Conservation (phyloP, 1,284 basidiomycete species). For the Meira miltonrushii region DNA sequence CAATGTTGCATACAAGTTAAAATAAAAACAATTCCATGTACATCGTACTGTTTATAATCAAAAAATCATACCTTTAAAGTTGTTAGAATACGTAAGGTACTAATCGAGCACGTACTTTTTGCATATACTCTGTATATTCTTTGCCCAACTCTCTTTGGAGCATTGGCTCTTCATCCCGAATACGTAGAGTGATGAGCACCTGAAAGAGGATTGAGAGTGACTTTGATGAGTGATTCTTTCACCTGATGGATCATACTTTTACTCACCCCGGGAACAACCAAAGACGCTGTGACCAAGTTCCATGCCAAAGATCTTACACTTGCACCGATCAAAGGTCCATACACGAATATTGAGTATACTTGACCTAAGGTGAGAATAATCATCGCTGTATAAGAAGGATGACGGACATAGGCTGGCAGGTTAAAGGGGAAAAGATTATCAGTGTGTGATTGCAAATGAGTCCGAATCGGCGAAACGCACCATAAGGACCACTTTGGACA, state of each 20-base stretch:
- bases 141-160: not conserved
- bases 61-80: too few relatives aligned
- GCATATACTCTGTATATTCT: conserved; percentile 2
- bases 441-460: not conserved
- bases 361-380: not conserved
- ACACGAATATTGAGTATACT: not conserved
- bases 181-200: not conserved
- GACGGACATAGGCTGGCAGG: conserved; percentile 9
- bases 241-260: not conserved
- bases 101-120: not conserved
- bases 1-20: not conserved
- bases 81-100: conserved; percentile 1
- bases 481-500: conserved; percentile 12
- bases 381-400: conserved; percentile 13
- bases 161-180: conserved; percentile 7
- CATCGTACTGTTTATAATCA: too few relatives aligned
- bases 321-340: not conserved
- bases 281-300: not conserved
- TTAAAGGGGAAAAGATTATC: not conserved
- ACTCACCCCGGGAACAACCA: conserved; percentile 3
- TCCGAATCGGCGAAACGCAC: not conserved
- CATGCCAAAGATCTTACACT: not conserved
- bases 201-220: not conserved
- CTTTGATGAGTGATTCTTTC: not conserved
- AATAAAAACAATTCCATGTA: not conserved